These are phyloP conservation scores for Boletus rex-veris DNA, from an alignment of 768 basidiomycete species.

Conservation along the genomic window DNA sequence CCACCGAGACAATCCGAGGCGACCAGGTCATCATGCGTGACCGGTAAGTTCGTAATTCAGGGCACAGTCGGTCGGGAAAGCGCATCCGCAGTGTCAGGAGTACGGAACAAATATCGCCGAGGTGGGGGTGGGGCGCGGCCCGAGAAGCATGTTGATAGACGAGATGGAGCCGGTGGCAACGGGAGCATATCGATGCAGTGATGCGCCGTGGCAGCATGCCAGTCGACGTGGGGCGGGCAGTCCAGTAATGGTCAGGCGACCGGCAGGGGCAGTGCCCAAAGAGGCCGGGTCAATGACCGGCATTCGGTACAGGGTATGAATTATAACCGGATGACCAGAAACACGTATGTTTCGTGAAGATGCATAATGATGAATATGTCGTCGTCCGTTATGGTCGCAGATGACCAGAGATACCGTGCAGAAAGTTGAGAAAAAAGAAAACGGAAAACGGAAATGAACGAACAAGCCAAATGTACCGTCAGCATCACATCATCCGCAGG, in stretches of 20 bases:
- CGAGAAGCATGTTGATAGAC: not conserved
- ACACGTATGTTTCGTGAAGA: not conserved
- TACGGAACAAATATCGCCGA: not conserved
- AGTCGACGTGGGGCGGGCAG: conserved; percentile 1
- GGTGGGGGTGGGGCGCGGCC: not conserved
- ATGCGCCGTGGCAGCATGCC: conserved; percentile 5
- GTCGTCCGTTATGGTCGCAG: not conserved
- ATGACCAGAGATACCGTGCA: not conserved
- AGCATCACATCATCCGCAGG: conserved; percentile 6
- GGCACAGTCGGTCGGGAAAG: not conserved
- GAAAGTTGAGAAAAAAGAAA: not conserved
- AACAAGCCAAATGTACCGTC: not conserved
- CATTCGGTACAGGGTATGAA: conserved; percentile 9
- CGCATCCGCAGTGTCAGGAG: not conserved
- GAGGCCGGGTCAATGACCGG: not conserved
- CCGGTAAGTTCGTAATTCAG: conserved; percentile 4
- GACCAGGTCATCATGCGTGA: not conserved
- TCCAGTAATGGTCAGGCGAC: not conserved
- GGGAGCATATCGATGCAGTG: conserved; percentile 5
- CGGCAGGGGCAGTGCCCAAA: conserved; percentile 3
- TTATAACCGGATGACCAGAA: conserved; percentile 6
- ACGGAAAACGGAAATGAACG: not conserved
- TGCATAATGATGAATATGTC: not conserved
- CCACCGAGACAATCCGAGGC: not conserved
- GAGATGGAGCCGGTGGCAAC: conserved; percentile 2